A percentile compares a stretch with the other conserved stretches of the same genome.
Evolutionary conservation across 306 rosid species (phyloP).

Genomic region (Glycine tomentella): DNA sequence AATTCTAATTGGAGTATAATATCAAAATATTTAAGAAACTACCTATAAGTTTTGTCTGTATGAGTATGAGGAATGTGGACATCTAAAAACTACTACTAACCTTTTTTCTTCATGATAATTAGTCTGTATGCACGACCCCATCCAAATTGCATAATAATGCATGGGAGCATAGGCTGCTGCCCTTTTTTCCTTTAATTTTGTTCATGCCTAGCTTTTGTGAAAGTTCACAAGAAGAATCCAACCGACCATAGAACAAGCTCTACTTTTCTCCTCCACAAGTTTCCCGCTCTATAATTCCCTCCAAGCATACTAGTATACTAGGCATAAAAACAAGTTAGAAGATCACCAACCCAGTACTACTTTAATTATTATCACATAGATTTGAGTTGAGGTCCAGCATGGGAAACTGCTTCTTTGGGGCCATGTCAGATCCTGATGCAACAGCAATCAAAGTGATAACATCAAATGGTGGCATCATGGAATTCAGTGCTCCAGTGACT

Average conservation of each 20-base stretch:
- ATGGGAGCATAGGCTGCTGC: constrained; percentile 7
- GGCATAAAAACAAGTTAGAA: neutral
- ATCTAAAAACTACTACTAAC: no score
- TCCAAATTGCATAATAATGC: constrained; percentile 27
- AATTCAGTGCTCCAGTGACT: constrained; percentile 65
- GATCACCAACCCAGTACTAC: no score
- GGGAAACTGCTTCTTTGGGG: constrained; percentile 80
- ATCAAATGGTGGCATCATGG: constrained; percentile 89
- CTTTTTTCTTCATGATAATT: neutral
- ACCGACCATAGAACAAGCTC: constrained; percentile 44
- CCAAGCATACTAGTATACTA: constrained; percentile 14
- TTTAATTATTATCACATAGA: no score
- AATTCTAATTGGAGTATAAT: no score
- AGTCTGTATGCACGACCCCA: neutral
- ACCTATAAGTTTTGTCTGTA: no score
- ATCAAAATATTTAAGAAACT: no score
- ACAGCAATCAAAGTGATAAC: constrained; percentile 61
- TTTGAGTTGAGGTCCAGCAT: constrained; percentile 28
- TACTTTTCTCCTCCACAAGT: constrained; percentile 43
- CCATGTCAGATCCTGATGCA: constrained; percentile 52
- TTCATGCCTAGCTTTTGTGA: constrained; percentile 35
- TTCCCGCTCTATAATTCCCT: constrained; percentile 48
- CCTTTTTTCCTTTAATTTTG: constrained; percentile 36
- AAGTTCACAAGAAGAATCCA: constrained; percentile 41
- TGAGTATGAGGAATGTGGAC: no score